Percentiles rank a stretch among this genome's conserved stretches.
These are phyloP conservation scores for Ganoderma meredithae DNA, from an alignment of 1,284 basidiomycete genomes.

Conservation along the genomic window DNA sequence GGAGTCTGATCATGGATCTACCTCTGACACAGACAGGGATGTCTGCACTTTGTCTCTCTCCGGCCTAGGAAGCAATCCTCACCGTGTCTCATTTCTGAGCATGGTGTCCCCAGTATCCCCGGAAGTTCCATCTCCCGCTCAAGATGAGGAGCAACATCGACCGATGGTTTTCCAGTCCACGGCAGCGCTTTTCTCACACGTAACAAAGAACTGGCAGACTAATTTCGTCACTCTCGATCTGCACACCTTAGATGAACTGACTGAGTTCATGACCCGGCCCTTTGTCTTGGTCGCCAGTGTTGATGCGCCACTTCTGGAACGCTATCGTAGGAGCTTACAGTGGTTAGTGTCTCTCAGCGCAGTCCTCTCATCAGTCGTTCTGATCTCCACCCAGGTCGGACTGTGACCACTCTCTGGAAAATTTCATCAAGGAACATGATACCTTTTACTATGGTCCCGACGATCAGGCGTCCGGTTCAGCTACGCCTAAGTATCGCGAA, in stretches of 20 bases:
- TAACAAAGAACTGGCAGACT: conserved; percentile 84
- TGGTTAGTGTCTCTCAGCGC: conserved; percentile 47
- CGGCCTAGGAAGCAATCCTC: conserved; percentile 18
- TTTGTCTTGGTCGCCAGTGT: conserved; percentile 89
- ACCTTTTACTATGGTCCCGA: conserved; percentile 39
- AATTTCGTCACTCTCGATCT: conserved; percentile 88
- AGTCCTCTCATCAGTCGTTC: conserved; percentile 11
- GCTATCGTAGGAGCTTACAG: conserved; percentile 57
- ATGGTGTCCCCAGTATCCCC: conserved; percentile 40
- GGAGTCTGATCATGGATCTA: conserved; percentile 2
- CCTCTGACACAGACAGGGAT: conserved; percentile 4
- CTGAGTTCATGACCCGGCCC: conserved; percentile 84
- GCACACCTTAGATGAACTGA: conserved; percentile 62
- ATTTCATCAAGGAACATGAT: conserved; percentile 45
- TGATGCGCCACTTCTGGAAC: conserved; percentile 82
- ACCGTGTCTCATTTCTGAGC: conserved; percentile 38
- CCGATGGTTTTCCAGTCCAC: conserved; percentile 57
- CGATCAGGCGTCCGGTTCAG: conserved; percentile 1
- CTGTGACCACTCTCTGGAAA: conserved; percentile 61
- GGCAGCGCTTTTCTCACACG: conserved; percentile 71
- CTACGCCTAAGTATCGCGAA: conserved; percentile 5
- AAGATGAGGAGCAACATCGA: conserved; percentile 11
- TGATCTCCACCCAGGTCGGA: conserved; percentile 25
- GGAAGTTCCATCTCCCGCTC: conserved; percentile 28
- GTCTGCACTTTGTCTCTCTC: conserved; percentile 5